Conservation (phyloP, 352 stramenopile genomes). For the Pythium phragmiticola region DNA sequence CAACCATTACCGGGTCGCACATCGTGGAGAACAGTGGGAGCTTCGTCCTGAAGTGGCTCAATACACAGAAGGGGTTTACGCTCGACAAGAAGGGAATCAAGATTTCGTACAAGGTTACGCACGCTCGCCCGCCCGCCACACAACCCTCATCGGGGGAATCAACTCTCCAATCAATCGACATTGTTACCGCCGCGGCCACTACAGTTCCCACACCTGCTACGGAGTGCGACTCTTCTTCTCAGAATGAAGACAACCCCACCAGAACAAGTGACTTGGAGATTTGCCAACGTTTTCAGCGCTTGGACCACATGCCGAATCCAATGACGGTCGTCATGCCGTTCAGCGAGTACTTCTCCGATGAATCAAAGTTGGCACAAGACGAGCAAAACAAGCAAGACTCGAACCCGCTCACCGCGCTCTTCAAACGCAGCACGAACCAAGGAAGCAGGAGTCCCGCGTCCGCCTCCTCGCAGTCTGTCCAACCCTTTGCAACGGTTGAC, state of each 20-base stretch:
- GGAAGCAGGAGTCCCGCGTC: neutral
- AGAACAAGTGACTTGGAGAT: constrained; percentile 48
- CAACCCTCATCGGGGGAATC: neutral
- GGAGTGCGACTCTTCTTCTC: neutral
- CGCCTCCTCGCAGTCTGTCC: neutral
- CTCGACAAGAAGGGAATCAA: constrained; percentile 63
- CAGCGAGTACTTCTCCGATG: constrained; percentile 55
- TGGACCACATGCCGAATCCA: constrained; percentile 68
- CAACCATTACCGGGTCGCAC: constrained; percentile 47
- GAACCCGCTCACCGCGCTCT: constrained; percentile 43
- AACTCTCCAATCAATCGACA: neutral
- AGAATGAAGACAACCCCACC: constrained; percentile 15
- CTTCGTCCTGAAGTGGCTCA: constrained; percentile 75
- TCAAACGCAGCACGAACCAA: constrained; percentile 40
- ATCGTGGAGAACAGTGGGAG: constrained; percentile 55
- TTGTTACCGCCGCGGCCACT: neutral
- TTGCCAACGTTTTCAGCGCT: constrained; percentile 49
- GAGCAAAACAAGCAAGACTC: constrained; percentile 17
- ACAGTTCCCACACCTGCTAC: constrained; percentile 3
- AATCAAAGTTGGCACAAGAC: constrained; percentile 5
- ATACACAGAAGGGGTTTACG: constrained; percentile 64
- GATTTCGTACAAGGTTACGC: constrained; percentile 53
- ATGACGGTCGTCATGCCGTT: constrained; percentile 68
- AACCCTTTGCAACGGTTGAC: constrained; percentile 7
- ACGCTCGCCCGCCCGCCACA: constrained; percentile 36